Evolutionary conservation across 768 basidiomycete species (phyloP), one percentile per base, ranked within the genome.

Genomic region (Trametes cubensis): DNA sequence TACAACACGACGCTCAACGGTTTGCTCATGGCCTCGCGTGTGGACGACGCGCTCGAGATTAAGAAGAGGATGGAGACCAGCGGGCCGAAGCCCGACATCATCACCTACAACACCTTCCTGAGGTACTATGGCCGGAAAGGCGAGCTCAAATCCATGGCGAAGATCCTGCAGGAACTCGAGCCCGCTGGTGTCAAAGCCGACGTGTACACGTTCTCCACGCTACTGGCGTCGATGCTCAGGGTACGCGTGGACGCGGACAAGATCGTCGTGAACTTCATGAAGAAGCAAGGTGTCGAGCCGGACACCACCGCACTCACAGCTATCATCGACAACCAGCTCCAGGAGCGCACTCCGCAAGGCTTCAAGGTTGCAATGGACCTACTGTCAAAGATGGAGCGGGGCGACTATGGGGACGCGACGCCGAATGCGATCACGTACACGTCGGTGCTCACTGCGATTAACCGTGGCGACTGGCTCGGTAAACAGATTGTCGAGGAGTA

Each of bases 401-500:
- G 81, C 55, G 64, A 62, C 11, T 65, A 69, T 23, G 73, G 76
- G 4, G 71, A 76, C 5, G 72, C 78, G 25, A 72, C 72, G 48
- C 89, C 92, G 1, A 95, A 89, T 70, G 85, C 85, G 61, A 81
- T 94, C 63, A 94, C 92, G 28, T 98, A 94, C 74, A 95, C 94
- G 0, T 79, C 86, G 2, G 78, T 97, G 51, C 79, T 97, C 50
- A 78, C 86, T 8, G 89, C 87, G 4, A 79, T 95, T 65, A 83
- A 90, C 70, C 82, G 86, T 28, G 83, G 82, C 17, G 67, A 75
- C 10, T 84, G 85, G 79, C 68, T 83, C 57, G 72, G 82, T 23
- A 65, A 77, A 6, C 66, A 74, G 28, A 73, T 80, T 44, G 78
- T 79, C 17, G 76, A 82, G 52, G 77, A 81, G 62, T 81, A 80